These are phyloP conservation scores for Senecio squalidus DNA, from an alignment of 140 eudicot genomes.

Conservation along the genomic window DNA sequence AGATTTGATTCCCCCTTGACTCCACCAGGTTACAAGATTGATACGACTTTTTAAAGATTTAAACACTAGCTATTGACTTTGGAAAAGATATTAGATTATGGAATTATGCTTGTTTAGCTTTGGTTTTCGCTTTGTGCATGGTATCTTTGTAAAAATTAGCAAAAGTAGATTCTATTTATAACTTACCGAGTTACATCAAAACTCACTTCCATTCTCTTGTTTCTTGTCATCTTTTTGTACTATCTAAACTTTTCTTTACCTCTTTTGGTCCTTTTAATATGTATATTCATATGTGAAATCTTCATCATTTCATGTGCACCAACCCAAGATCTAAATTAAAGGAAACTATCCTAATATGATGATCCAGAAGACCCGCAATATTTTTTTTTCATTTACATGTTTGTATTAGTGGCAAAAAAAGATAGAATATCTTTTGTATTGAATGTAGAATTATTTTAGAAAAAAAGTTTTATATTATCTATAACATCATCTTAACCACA, in stretches of 20 bases:
- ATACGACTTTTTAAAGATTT: slow-evolving; percentile 17
- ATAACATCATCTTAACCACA: no score
- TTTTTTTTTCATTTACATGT: no score
- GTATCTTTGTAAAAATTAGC: slow-evolving; percentile 21
- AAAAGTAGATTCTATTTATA: slow-evolving; percentile 22
- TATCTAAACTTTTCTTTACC: slow-evolving; percentile 26
- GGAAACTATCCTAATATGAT: not conserved
- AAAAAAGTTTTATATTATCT: no score
- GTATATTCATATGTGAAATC: slow-evolving; percentile 19
- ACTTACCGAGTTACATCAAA: slow-evolving; percentile 1
- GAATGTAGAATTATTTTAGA: no score
- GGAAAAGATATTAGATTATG: slow-evolving; percentile 10
- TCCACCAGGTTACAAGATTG: slow-evolving; percentile 33
- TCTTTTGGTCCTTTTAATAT: slow-evolving; percentile 24
- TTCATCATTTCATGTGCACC: slow-evolving; percentile 29
- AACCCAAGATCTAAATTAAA: slow-evolving; percentile 6
- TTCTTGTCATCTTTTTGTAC: slow-evolving; percentile 10
- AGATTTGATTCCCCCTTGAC: slow-evolving; percentile 36
- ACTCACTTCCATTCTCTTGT: slow-evolving; percentile 8
- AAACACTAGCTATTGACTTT: slow-evolving; percentile 27
- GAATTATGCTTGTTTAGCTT: slow-evolving; percentile 10
- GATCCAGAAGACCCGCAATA: not conserved
- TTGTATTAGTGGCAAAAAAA: no score
- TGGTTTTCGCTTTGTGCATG: slow-evolving; percentile 27
- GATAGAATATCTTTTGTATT: no score